These are phyloP conservation scores for Fusarium subtropicale DNA, from an alignment of 2,329 filamentous ascomycete species.

Conservation along the genomic window DNA sequence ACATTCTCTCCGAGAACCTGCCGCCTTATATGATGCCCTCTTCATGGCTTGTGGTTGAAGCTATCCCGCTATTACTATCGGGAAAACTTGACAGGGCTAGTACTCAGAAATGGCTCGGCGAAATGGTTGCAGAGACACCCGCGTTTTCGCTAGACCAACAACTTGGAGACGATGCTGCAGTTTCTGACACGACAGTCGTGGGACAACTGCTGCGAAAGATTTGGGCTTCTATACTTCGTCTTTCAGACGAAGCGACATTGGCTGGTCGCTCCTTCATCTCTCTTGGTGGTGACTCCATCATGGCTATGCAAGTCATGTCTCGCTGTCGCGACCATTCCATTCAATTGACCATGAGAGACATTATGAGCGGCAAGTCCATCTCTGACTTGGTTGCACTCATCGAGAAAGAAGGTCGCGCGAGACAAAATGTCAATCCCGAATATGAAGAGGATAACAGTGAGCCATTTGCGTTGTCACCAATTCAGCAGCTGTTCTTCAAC, in stretches of 20 bases:
- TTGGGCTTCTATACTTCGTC: conserved; percentile 57
- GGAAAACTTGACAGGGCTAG: conserved; percentile 44
- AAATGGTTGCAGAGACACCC: conserved; percentile 53
- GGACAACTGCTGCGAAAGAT: conserved; percentile 42
- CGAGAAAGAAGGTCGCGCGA: background rate
- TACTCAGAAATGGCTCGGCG: conserved; percentile 58
- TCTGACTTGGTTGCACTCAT: conserved; percentile 37
- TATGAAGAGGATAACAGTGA: background rate
- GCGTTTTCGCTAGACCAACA: conserved; percentile 54
- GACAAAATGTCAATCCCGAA: background rate
- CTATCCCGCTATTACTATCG: conserved; percentile 28
- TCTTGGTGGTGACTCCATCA: conserved; percentile 59
- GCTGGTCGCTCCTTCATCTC: conserved; percentile 53
- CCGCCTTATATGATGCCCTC: conserved; percentile 39
- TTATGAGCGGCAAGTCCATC: conserved; percentile 49
- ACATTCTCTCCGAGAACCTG: conserved; percentile 15
- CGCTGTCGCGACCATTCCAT: conserved; percentile 49
- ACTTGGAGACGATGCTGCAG: conserved; percentile 6
- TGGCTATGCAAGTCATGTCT: conserved; percentile 58
- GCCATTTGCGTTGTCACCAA: conserved; percentile 56
- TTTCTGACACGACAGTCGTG: background rate
- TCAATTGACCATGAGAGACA: conserved; percentile 49
- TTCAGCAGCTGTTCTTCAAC: conserved; percentile 58
- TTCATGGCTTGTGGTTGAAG: conserved; percentile 21
- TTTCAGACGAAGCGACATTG: conserved; percentile 47